Evolutionary conservation across 768 basidiomycete genomes (phyloP).

Genomic region (Russula abietina): DNA sequence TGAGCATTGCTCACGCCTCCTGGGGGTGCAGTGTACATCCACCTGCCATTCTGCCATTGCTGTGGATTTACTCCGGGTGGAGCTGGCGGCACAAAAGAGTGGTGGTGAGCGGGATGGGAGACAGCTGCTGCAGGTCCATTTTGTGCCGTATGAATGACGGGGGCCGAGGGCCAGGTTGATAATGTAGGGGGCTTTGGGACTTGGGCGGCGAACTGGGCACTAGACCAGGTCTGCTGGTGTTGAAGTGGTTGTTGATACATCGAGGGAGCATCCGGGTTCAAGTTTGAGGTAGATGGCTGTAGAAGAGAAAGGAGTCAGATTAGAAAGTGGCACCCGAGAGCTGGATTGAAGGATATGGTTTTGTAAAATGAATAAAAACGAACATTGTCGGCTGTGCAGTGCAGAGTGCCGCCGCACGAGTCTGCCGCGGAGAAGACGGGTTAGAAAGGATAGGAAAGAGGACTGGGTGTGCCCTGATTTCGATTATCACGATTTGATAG

Average conservation of each 20-base stretch:
- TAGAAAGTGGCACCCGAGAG: background rate
- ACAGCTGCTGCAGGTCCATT: background rate
- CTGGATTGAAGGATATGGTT: background rate
- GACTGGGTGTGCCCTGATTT: background rate
- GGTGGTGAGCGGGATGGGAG: background rate
- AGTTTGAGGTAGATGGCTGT: background rate
- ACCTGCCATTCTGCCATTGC: constrained; percentile 25
- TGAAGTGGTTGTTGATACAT: constrained; percentile 19
- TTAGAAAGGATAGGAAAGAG: background rate
- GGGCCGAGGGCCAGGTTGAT: constrained; percentile 23
- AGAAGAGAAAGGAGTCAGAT: constrained; percentile 5
- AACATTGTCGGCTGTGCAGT: constrained; percentile 2
- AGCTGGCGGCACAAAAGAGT: constrained; percentile 21
- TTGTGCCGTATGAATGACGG: constrained; percentile 9
- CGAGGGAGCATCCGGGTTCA: constrained; percentile 19
- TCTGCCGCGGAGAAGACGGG: background rate
- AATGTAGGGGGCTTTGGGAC: constrained; percentile 4
- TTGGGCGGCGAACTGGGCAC: constrained; percentile 15
- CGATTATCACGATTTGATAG: background rate
- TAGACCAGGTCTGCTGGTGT: constrained; percentile 19
- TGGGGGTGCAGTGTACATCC: constrained; percentile 16
- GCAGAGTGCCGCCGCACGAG: background rate
- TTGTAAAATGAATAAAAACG: background rate
- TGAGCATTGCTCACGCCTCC: constrained; percentile 4
- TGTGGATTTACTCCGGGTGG: constrained; percentile 25